phyloP scores from a whole-genome alignment of 495 filamentous ascomycete species.

The Aspergillus nanangensis region DNA sequence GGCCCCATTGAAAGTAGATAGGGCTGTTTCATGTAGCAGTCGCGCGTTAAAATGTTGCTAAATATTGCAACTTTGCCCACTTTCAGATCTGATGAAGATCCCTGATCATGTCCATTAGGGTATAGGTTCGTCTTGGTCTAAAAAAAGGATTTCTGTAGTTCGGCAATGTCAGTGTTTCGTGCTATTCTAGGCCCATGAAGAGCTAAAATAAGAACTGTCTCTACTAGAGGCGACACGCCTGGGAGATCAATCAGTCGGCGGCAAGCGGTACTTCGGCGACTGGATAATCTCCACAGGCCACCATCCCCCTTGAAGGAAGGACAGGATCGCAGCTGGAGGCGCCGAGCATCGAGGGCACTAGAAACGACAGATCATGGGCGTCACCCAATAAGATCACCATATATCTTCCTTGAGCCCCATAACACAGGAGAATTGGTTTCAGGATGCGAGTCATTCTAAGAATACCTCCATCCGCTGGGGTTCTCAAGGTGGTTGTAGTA shows the following conservation, averaged over 20 bases:
- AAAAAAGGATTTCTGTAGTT: constrained; percentile 33
- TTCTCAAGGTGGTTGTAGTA: constrained; percentile 19
- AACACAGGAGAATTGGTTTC: constrained; percentile 10
- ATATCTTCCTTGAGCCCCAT: no score
- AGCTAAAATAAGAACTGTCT: constrained; percentile 10
- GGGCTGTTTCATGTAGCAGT: constrained; percentile 38
- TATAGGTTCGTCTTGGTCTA: constrained; percentile 22
- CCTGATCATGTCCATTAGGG: constrained; percentile 10
- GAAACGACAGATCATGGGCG: not conserved
- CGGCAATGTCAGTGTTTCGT: constrained; percentile 33
- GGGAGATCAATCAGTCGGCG: constrained; percentile 11
- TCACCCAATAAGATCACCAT: no score
- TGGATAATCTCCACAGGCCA: constrained; percentile 7
- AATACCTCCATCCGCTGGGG: constrained; percentile 12
- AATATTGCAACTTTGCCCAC: constrained; percentile 35
- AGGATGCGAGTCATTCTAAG: constrained; percentile 14
- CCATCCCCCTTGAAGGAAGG: constrained; percentile 5
- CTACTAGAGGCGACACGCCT: constrained; percentile 9
- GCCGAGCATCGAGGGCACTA: constrained; percentile 11
- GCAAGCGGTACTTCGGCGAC: constrained; percentile 12
- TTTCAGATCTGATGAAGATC: constrained; percentile 27
- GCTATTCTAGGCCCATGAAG: constrained; percentile 20
- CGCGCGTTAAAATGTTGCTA: constrained; percentile 45
- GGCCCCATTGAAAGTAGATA: constrained; percentile 14
- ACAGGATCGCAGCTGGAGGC: constrained; percentile 10